Conservation (phyloP, 1,139 yeast species). For the Suhomyces maxii region DNA sequence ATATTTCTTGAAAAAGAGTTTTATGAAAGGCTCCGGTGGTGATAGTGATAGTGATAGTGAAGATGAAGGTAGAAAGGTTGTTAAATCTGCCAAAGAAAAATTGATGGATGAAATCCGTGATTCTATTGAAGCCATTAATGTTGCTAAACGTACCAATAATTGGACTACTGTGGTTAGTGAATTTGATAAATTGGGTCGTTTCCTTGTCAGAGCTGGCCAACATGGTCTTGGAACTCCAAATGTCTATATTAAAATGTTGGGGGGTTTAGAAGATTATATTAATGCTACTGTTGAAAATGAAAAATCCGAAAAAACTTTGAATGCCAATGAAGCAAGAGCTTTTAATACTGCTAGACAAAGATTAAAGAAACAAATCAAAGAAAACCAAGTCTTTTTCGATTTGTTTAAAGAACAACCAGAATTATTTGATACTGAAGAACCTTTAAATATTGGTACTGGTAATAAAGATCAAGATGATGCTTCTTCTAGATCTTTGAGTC, state of each 20-base stretch:
- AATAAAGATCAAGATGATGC: conserved; percentile 18
- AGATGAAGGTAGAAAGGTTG: conserved; percentile 77
- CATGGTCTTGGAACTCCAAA: conserved; percentile 74
- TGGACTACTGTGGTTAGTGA: conserved; percentile 79
- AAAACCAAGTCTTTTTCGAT: conserved; percentile 57
- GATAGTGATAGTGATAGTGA: conserved; percentile 59
- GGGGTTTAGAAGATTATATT: conserved; percentile 71
- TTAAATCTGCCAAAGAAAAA: conserved; percentile 92
- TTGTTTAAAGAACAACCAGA: conserved; percentile 72
- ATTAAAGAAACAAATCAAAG: conserved; percentile 77
- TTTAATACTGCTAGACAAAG: conserved; percentile 88
- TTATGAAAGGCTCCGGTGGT: conserved; percentile 48
- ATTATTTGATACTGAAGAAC: conserved; percentile 58
- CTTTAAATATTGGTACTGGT: conserved; percentile 24
- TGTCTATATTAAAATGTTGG: conserved; percentile 66
- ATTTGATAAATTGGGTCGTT: conserved; percentile 74
- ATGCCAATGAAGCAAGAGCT: conserved; percentile 83
- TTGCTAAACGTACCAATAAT: conserved; percentile 68
- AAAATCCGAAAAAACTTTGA: conserved; percentile 66
- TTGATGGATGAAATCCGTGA: conserved; percentile 81
- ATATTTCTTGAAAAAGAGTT: conserved; percentile 57
- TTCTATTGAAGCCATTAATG: conserved; percentile 67
- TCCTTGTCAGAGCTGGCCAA: conserved; percentile 68
- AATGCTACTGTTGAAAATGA: conserved; percentile 58
- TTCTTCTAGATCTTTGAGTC: conserved; percentile 31